Percentiles rank a stretch among this genome's conserved stretches.
Evolutionary conservation across 2,329 filamentous ascomycete species (phyloP).

Genomic region (Scedosporium dehoogii): DNA sequence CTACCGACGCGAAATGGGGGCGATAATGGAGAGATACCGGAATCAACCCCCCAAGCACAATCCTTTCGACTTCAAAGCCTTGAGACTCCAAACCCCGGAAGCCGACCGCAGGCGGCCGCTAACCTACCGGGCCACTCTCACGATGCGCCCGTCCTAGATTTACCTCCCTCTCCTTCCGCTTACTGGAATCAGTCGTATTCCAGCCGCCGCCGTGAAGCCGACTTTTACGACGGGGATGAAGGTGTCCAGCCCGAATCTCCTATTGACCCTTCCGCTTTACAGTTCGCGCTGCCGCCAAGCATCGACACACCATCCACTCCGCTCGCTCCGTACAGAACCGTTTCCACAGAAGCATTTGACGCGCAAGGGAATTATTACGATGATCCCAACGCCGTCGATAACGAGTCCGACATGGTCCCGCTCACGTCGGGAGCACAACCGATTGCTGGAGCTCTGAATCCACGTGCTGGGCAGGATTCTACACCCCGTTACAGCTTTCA

Average conservation of each 20-base stretch:
- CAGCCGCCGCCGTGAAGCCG: constrained; percentile 23
- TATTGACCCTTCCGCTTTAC: constrained; percentile 42
- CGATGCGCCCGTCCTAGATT: constrained; percentile 14
- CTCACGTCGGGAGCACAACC: constrained; percentile 46
- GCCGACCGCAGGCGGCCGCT: constrained; percentile 12
- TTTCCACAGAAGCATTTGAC: constrained; percentile 3
- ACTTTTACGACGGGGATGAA: constrained; percentile 12
- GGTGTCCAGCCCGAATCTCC: constrained; percentile 30
- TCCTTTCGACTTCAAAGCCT: constrained; percentile 2
- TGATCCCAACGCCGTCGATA: constrained; percentile 25
- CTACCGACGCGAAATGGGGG: not conserved
- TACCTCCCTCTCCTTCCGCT: constrained; percentile 33
- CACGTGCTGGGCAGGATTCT: constrained; percentile 25
- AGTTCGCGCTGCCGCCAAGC: constrained; percentile 44
- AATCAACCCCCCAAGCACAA: not conserved
- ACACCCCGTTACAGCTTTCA: constrained; percentile 46
- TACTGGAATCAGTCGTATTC: constrained; percentile 43
- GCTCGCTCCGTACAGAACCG: constrained; percentile 15
- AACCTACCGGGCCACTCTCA: not conserved
- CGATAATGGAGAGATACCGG: not conserved
- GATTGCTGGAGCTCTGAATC: constrained; percentile 38
- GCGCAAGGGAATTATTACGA: constrained; percentile 15
- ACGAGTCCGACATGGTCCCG: constrained; percentile 49
- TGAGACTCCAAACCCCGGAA: constrained; percentile 10
- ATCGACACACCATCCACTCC: constrained; percentile 25